Conservation (phyloP, 169 alveolate species). For the Plasmodium knowlesi region DNA sequence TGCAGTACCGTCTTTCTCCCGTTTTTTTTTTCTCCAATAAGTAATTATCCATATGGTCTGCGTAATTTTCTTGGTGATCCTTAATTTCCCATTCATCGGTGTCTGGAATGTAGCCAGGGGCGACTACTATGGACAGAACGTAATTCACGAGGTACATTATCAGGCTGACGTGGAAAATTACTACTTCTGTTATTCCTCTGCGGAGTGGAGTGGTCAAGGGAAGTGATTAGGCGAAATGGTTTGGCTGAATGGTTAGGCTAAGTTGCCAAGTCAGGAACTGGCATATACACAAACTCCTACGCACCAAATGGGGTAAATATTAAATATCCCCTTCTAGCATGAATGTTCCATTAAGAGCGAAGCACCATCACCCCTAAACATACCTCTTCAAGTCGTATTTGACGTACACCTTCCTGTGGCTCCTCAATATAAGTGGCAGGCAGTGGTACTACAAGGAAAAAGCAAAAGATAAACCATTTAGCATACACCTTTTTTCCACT, state of each 20-base stretch:
- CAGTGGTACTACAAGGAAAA: constrained; percentile 55
- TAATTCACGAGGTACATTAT: constrained; percentile 83
- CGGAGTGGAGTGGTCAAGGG: constrained; percentile 10
- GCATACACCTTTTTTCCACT: not conserved
- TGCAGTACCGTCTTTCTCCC: constrained; percentile 83
- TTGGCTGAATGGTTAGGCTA: no score
- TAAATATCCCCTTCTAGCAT: not conserved
- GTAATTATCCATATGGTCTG: constrained; percentile 33
- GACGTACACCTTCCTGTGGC: constrained; percentile 49
- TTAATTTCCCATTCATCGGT: constrained; percentile 87
- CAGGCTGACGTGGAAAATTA: constrained; percentile 72
- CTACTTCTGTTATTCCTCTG: constrained; percentile 55
- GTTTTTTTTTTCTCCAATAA: constrained; percentile 81
- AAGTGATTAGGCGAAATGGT: no score
- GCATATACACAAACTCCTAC: not conserved
- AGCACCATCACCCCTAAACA: not conserved
- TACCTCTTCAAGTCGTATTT: constrained; percentile 48
- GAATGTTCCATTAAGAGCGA: not conserved
- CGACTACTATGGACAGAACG: constrained; percentile 83
- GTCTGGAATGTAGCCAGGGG: constrained; percentile 90
- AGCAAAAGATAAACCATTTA: not conserved
- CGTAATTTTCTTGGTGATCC: constrained; percentile 24
- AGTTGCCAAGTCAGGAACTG: not conserved
- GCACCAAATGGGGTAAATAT: not conserved
- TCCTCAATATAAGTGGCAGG: constrained; percentile 20